Percentiles rank a stretch among this genome's conserved stretches.
Evolutionary conservation across 202 grass and related monocot genomes (phyloP).

Genomic region (Schoenoplectus tabernaemontani): DNA sequence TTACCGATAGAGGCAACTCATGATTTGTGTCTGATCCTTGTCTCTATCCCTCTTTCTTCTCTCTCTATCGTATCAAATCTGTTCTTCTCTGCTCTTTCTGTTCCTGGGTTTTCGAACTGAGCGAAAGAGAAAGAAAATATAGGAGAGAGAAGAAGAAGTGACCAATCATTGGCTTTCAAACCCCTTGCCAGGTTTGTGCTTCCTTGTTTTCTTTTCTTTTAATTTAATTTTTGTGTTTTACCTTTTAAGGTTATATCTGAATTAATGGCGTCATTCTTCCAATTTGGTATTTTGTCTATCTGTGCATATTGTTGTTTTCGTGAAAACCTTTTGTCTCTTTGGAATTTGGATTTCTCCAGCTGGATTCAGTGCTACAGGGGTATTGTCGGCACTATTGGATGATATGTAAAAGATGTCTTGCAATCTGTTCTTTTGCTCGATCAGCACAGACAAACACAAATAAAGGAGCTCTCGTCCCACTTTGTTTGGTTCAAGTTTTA

Average conservation of each 20-base stretch:
- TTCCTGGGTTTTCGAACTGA: constrained; percentile 25
- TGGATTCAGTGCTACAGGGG: constrained; percentile 1
- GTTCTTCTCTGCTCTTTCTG: constrained; percentile 29
- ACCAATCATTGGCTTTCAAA: constrained; percentile 37
- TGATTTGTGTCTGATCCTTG: constrained; percentile 46
- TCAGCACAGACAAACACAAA: neutral
- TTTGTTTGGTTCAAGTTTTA: constrained; percentile 5
- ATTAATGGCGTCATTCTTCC: constrained; percentile 22
- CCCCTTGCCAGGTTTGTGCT: constrained; percentile 31
- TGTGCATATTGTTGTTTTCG: constrained; percentile 14
- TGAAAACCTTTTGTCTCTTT: neutral
- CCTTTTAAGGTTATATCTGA: neutral
- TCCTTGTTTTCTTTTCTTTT: neutral
- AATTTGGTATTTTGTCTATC: constrained; percentile 23
- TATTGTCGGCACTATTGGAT: constrained; percentile 3
- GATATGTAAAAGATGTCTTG: neutral
- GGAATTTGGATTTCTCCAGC: constrained; percentile 6
- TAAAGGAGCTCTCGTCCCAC: neutral
- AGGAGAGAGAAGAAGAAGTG: constrained; percentile 4
- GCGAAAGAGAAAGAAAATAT: constrained; percentile 10
- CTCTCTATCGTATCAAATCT: constrained; percentile 25
- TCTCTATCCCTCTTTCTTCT: constrained; percentile 21
- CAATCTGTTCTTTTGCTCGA: neutral
- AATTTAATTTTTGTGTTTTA: constrained; percentile 14
- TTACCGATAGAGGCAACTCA: constrained; percentile 20